Evolutionary conservation across 306 rosid species (phyloP).

Genomic region (Ormosia semicastrata): DNA sequence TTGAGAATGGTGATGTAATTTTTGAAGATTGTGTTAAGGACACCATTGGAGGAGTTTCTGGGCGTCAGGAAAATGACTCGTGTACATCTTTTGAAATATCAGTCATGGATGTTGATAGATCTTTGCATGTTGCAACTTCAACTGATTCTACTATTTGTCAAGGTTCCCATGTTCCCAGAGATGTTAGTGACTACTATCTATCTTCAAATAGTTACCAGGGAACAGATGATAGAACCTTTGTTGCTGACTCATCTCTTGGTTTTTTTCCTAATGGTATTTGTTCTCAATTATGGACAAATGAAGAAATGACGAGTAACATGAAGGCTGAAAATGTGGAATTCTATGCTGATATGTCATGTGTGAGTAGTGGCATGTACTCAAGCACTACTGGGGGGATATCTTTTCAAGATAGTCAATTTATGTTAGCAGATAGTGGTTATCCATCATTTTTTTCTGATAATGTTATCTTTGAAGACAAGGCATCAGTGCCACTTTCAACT

Average conservation of each 20-base stretch:
- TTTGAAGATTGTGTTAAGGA: conserved; percentile 29
- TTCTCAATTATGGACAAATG: conserved; percentile 28
- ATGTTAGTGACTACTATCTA: conserved; percentile 27
- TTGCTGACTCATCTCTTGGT: conserved; percentile 18
- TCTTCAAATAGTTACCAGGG: conserved; percentile 22
- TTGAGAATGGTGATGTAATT: conserved; percentile 24
- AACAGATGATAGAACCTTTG: conserved; percentile 18
- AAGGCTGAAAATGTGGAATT: conserved; percentile 49
- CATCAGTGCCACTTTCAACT: background rate
- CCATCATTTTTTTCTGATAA: conserved; percentile 40
- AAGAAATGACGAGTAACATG: conserved; percentile 20
- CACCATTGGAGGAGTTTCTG: conserved; percentile 31
- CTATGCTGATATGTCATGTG: conserved; percentile 49
- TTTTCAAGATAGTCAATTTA: conserved; percentile 35
- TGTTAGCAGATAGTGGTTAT: conserved; percentile 28
- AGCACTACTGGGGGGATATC: conserved; percentile 26
- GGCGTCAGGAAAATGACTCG: conserved; percentile 42
- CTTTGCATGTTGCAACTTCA: conserved; percentile 39
- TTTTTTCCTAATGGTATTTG: conserved; percentile 20
- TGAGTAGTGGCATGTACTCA: conserved; percentile 49
- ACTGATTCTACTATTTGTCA: conserved; percentile 45
- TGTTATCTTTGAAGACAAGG: background rate
- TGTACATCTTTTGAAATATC: conserved; percentile 43
- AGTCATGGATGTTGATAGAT: conserved; percentile 34
- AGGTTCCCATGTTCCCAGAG: conserved; percentile 37